Base-by-base conservation (phyloP, 1,284 basidiomycete genomes). In the Filobasidium uniguttulatum region DNA sequence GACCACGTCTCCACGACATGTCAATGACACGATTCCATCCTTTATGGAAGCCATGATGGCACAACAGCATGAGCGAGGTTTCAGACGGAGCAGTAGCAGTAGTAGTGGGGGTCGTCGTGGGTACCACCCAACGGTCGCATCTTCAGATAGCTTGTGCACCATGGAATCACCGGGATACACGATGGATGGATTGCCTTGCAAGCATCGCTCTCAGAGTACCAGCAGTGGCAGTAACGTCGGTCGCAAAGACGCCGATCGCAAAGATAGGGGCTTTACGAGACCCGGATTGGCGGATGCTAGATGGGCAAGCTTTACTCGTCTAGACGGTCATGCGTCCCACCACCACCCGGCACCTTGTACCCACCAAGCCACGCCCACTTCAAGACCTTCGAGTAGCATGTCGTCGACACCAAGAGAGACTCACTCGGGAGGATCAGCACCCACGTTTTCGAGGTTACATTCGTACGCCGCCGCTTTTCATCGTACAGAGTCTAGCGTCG, bases 71-170 rank as follows among this genome's bases (percentile, higher is more conserved):
- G n/a, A n/a, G n/a, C n/a, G n/a, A n/a, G n/a, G n/a, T n/a, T n/a
- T n/a, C n/a, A n/a, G n/a, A n/a, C n/a, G n/a, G n/a, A 34, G 44
- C 22, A 29, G 38, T 37, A 30, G 49, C 43, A 9, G 26, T 34
- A 25, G 34, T n/a, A 28, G 37, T 44, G 40, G 40, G 44, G 38
- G 40, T 29, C 37, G 49, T n/a, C 41, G 41, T 37, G 49, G 49
- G 17, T 40, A 46, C 35, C 26, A 44, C 25, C 49, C 7, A 6
- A 38, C 34, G 25, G 49, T 46, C 15, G 40, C 49, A 12, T 46
- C 43, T 8, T 46, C 49, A 20, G 49, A 50, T 19, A 50, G 49
- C 49, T 36, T 50, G 14, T 50, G 44, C 19, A 50, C 44, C 35
- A 46, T 50, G 49, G 45, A 44, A 44, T 46, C 43, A n/a, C n/a